phyloP scores from a whole-genome alignment of 2,329 filamentous ascomycete genomes.

The Podosphaera aphanis region DNA sequence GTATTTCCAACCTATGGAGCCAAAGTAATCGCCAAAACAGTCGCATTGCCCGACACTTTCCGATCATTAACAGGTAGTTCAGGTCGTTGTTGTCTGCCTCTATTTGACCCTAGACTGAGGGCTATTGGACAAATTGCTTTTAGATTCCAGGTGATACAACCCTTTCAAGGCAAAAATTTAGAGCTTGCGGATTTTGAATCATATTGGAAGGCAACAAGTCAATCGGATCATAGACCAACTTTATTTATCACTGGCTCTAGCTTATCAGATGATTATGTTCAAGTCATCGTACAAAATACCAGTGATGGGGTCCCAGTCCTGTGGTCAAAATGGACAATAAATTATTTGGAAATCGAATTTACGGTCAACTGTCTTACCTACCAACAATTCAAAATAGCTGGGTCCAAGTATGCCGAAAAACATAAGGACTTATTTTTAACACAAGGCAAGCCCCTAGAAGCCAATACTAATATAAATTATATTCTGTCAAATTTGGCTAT shows the following conservation, averaged over 20 bases:
- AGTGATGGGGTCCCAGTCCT: constrained; percentile 69
- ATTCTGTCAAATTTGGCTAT: constrained; percentile 53
- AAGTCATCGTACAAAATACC: constrained; percentile 78
- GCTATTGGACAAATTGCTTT: constrained; percentile 89
- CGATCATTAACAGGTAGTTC: constrained; percentile 50
- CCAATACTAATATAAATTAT: constrained; percentile 43
- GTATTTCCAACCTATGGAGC: constrained; percentile 94
- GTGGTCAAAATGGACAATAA: constrained; percentile 65
- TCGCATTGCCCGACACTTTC: constrained; percentile 74
- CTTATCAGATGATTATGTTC: constrained; percentile 81
- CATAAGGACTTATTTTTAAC: constrained; percentile 21
- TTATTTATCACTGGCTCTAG: constrained; percentile 87
- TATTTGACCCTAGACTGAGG: constrained; percentile 78
- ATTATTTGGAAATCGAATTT: constrained; percentile 53
- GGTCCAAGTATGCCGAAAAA: constrained; percentile 12
- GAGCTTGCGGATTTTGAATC: constrained; percentile 97
- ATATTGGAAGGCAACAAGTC: constrained; percentile 97
- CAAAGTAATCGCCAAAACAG: constrained; percentile 89
- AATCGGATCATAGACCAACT: constrained; percentile 63
- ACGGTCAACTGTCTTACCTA: constrained; percentile 60
- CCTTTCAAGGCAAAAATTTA: constrained; percentile 72
- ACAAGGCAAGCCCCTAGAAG: constrained; percentile 24
- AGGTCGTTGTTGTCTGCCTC: constrained; percentile 59
- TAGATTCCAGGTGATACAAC: constrained; percentile 87
- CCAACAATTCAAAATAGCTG: constrained; percentile 37